Percentiles rank a stretch among this genome's conserved stretches.
Conservation (phyloP, 768 basidiomycete species). For the Xerocomellus dryophilus region DNA sequence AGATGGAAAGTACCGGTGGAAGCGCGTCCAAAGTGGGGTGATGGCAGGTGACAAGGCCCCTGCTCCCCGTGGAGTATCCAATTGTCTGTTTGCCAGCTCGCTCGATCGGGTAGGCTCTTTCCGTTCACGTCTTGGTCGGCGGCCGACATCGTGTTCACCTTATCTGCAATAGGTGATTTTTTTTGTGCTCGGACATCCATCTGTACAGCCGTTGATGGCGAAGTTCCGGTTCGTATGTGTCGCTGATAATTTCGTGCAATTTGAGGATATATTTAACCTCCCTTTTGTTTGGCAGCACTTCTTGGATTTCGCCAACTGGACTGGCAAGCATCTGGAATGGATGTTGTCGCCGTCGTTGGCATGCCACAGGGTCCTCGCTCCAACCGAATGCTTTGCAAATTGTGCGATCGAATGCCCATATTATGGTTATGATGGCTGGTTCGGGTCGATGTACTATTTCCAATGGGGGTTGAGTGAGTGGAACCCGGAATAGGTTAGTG, state of each 20-base stretch:
- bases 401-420: background rate
- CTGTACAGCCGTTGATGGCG: background rate
- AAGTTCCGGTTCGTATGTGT: background rate
- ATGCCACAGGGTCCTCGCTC: background rate
- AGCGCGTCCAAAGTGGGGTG: background rate
- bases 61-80: background rate
- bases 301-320: background rate
- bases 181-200: background rate
- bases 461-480: background rate
- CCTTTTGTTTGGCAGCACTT: background rate
- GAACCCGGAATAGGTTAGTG: background rate
- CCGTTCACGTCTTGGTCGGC: background rate
- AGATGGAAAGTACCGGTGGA: background rate
- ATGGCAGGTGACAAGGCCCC: slow-evolving; percentile 1
- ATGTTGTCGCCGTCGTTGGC: background rate
- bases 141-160: background rate
- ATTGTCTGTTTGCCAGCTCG: background rate
- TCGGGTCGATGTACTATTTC: background rate
- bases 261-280: background rate
- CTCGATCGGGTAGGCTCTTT: background rate
- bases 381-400: background rate
- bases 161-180: background rate
- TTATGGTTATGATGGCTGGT: background rate
- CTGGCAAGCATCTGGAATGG: background rate
- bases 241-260: background rate